phyloP scores from a whole-genome alignment of 129 eudicot genomes.

The Silybum marianum region DNA sequence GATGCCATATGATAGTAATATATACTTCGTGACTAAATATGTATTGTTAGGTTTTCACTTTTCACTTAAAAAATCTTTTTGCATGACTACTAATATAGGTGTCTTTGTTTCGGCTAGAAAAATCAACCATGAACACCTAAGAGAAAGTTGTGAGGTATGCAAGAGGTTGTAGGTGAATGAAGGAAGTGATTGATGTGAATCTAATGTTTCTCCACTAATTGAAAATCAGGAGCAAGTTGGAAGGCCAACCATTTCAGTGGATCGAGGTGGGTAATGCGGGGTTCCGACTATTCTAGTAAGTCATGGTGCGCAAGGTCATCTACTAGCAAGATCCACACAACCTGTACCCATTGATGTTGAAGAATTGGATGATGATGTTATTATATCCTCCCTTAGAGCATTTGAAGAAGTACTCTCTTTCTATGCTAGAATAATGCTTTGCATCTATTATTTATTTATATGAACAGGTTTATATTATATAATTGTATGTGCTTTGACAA shows the following conservation, averaged over 20 bases:
- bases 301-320: conserved; percentile 6
- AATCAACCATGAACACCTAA: conserved; percentile 53
- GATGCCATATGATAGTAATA: not conserved
- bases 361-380: conserved; percentile 75
- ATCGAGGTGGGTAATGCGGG: conserved; percentile 27
- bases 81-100: not conserved
- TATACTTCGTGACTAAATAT: not conserved
- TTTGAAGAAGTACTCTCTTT: conserved; percentile 57
- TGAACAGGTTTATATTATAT: not conserved
- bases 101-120: not conserved
- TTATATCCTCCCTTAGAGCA: conserved; percentile 67
- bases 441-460: conserved; percentile 1
- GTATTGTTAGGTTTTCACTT: not conserved
- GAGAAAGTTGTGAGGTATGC: too few relatives aligned
- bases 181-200: too few relatives aligned
- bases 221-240: conserved; percentile 45
- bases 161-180: too few relatives aligned
- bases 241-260: conserved; percentile 18
- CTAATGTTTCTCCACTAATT: conserved; percentile 60
- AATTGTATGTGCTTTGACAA: not conserved
- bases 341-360: conserved; percentile 67
- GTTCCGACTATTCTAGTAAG: conserved; percentile 1
- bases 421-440: conserved; percentile 3
- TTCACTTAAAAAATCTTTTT: not conserved
- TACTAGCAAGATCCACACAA: conserved; percentile 29